Evolutionary conservation across 352 stramenopile species (phyloP), one percentile per base, ranked within the genome.

Genomic region (Pythium aristosporum): DNA sequence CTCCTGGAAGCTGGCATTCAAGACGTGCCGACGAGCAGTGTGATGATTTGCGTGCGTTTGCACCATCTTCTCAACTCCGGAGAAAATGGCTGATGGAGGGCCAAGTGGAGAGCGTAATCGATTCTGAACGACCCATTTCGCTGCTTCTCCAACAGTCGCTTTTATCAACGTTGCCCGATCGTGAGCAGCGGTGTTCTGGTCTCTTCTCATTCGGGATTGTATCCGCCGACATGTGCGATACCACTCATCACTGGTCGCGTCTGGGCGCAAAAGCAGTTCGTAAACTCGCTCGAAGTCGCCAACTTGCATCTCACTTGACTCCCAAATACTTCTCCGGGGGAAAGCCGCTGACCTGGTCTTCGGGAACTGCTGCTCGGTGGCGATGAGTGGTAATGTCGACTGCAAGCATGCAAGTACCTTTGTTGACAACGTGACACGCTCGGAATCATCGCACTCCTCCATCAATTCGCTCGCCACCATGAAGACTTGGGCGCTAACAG

Each of bases 81-180:
- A 77, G 75, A 96, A 94, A 23, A 73, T 91, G 57, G 91, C 78
- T 41, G 82, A 77, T 41, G 87, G 82, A 3, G 80, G 82, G 37
- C 87, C 87, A 55, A 92, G 85, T 59, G 89, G 79, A 5, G 87
- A 92, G 15, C 87, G 80, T 32, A 96, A 65, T 46, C 87, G 75
- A 51, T 83, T 85, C 15, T 89, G 73, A 20, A 93, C 71, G 43
- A 84, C 88, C 84, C 85, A 96, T 16, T 53, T 67, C 18, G 85
- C 82, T 23, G 80, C 76, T 74, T 88, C 71, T 11, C 67, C 75
- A 25, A 90, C 68, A 18, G 32, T 37, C 18, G 34, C 18, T 37
- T 64, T 68, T 13, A 67, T 15, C 37, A 57, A 13, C 2, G 59
- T n/a, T 9, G 66, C 15, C 2, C 55, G 65, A 57, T 63, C 37